A percentile compares a stretch with the other conserved stretches of the same genome.
These are phyloP conservation scores for Gremmenia infestans DNA, from an alignment of 2,329 filamentous ascomycete species.

Conservation along the genomic window DNA sequence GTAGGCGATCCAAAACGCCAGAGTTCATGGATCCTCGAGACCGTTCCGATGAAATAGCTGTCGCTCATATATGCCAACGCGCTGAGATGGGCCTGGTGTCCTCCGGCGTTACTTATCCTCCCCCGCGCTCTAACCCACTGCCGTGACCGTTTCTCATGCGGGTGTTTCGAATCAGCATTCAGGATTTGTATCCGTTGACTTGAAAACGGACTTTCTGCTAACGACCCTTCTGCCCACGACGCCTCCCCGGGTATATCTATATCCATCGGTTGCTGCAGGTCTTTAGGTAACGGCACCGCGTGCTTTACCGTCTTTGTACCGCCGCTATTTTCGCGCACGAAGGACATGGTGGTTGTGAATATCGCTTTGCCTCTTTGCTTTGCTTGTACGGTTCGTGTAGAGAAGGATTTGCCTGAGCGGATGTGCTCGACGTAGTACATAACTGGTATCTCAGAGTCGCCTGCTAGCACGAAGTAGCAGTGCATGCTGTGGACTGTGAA, in stretches of 20 bases:
- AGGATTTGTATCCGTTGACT: constrained; percentile 51
- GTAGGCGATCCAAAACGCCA: constrained; percentile 62
- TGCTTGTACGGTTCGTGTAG: constrained; percentile 93
- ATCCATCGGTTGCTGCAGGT: constrained; percentile 31
- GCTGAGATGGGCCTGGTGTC: constrained; percentile 74
- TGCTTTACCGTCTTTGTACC: constrained; percentile 56
- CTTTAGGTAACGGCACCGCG: constrained; percentile 52
- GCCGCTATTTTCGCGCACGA: constrained; percentile 62
- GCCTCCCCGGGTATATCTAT: constrained; percentile 41
- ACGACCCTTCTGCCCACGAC: constrained; percentile 21
- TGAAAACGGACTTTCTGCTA: constrained; percentile 46
- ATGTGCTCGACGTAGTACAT: constrained; percentile 94
- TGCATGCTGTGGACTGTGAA: constrained; percentile 95
- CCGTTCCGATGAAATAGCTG: constrained; percentile 87
- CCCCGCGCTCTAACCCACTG: constrained; percentile 75
- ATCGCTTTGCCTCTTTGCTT: constrained; percentile 83
- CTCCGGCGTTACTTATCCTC: constrained; percentile 65
- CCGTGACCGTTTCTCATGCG: constrained; percentile 62
- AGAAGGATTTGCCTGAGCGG: constrained; percentile 82
- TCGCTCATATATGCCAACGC: constrained; percentile 93
- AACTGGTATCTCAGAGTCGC: constrained; percentile 77
- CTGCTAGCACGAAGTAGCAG: constrained; percentile 96
- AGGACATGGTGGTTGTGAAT: constrained; percentile 92
- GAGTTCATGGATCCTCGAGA: constrained; percentile 73
- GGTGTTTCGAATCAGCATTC: constrained; percentile 46